Base-by-base conservation (phyloP, 2,329 filamentous ascomycete species). In the Penicillium sclerotigenum region DNA sequence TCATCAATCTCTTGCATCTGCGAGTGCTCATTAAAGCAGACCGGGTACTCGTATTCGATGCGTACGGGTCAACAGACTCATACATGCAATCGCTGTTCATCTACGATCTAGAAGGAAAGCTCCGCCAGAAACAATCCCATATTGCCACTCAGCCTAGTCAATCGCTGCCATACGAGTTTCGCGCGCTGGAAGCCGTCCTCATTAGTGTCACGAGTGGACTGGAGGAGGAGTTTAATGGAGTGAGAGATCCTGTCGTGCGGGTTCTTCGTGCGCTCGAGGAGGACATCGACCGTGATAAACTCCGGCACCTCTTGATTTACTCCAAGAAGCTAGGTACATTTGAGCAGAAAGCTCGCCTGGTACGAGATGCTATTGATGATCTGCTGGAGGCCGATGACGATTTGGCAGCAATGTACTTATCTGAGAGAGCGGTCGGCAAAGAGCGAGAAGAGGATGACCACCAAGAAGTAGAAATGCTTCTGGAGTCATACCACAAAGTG, bases 31-130 rank as follows among this genome's bases (percentile, higher is more conserved):
- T 99, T 72, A 97, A 97, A 77, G 85, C 92, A 61, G 90, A 99
- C 69, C 88, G 92, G 24, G 91, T 99, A 7, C 84, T 99, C 24
- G 87, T 99, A 5, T 97, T 99, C 71, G 94, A 97, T 68, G 90
- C 94, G 14, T 97, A 96, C 74, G 94, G 94, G 29, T 94, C 91
- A 38, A 92, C 91, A 57, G 91, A 95, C 65, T 95, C 91, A 0
- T 96, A 97, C 68, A 91, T 93, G 31, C 94, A 97, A 73, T 96
- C 91, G 4, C 85, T 94, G 14, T 99, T 99, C 77, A 96, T 99
- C 85, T 97, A 97, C 75, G 94, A 97, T 69, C 79, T 99, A 20
- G 91, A 97, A 73, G 90, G 90, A 13, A 96, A 96, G 71, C 80
- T 99, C 42, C 87, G 90, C 60, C 91, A 96, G 69, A 93, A 91